Evolutionary conservation across 257 asterid species (phyloP).

Genomic region (Nicotiana sylvestris): DNA sequence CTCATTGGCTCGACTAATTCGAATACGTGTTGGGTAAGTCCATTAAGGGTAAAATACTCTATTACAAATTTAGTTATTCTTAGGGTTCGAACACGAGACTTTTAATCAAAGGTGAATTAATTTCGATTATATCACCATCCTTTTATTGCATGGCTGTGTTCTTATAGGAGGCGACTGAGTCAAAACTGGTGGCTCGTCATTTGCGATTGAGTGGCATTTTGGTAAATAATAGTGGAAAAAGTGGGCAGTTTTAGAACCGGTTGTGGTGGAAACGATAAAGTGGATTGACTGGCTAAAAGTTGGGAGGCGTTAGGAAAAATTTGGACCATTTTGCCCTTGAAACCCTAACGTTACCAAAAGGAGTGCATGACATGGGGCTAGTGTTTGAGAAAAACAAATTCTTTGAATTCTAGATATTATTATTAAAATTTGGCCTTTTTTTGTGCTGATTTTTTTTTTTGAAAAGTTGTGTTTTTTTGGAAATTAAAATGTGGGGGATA

Average conservation of each 20-base stretch:
- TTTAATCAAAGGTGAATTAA: background rate
- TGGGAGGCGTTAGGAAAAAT: background rate
- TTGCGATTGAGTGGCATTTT: slow-evolving; percentile 8
- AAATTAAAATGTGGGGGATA: slow-evolving; percentile 2
- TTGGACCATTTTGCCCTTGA: slow-evolving; percentile 31
- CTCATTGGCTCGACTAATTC: background rate
- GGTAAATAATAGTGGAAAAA: background rate
- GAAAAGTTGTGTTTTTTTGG: background rate
- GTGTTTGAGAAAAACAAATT: background rate
- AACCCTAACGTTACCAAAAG: slow-evolving; percentile 22
- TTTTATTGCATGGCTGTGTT: background rate
- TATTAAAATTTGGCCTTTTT: background rate
- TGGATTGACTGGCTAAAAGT: background rate
- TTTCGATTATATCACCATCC: too few relatives aligned
- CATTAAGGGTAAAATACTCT: background rate
- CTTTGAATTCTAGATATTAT: background rate
- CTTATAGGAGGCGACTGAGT: background rate
- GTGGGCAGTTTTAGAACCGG: background rate
- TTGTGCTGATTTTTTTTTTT: background rate
- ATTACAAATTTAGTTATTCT: background rate
- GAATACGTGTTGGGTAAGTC: background rate
- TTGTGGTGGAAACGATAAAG: background rate
- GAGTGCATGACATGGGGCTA: background rate
- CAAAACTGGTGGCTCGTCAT: slow-evolving; percentile 4
- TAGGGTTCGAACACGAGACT: background rate